These are phyloP conservation scores for Skeletonema marinoi DNA, from an alignment of 108 stramenopile genomes.

Conservation along the genomic window DNA sequence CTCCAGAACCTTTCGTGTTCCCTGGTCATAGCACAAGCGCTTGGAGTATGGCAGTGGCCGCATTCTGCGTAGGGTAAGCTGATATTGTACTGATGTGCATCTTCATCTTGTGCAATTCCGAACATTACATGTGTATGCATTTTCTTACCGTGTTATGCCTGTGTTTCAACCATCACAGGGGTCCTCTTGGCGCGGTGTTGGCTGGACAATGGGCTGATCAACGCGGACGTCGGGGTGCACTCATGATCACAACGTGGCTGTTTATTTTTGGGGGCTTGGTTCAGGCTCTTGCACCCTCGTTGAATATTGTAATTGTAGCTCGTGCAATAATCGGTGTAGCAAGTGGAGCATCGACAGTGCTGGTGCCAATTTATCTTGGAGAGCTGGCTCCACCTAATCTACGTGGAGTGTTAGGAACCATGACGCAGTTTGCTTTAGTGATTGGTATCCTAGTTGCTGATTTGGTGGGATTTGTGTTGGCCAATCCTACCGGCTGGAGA, in stretches of 20 bases:
- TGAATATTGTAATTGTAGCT: slow-evolving; percentile 76
- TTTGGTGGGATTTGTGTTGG: slow-evolving; percentile 83
- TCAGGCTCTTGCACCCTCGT: slow-evolving; percentile 71
- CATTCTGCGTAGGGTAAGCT: slow-evolving; percentile 68
- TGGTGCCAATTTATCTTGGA: slow-evolving; percentile 95
- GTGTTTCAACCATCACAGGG: slow-evolving; percentile 9
- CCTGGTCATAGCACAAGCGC: slow-evolving; percentile 72
- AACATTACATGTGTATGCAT: neutral
- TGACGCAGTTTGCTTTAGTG: slow-evolving; percentile 96
- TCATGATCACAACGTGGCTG: slow-evolving; percentile 73
- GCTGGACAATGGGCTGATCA: slow-evolving; percentile 70
- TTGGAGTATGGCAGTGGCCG: slow-evolving; percentile 87
- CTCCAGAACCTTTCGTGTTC: slow-evolving; percentile 80
- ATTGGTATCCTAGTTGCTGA: slow-evolving; percentile 90
- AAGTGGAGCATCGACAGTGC: slow-evolving; percentile 82
- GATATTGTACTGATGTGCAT: neutral
- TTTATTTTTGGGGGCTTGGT: slow-evolving; percentile 81
- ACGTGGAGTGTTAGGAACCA: slow-evolving; percentile 94
- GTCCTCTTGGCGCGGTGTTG: slow-evolving; percentile 75
- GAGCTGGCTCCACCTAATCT: slow-evolving; percentile 93
- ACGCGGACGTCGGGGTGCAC: slow-evolving; percentile 75
- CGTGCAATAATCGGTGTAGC: slow-evolving; percentile 94
- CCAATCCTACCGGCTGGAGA: slow-evolving; percentile 74
- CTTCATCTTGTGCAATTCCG: neutral
- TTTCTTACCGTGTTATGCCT: neutral